Percentiles rank a stretch among this genome's conserved stretches.
These are phyloP conservation scores for Tritrichomonas foetus DNA, from an alignment of 208 protist species.

Conservation along the genomic window DNA sequence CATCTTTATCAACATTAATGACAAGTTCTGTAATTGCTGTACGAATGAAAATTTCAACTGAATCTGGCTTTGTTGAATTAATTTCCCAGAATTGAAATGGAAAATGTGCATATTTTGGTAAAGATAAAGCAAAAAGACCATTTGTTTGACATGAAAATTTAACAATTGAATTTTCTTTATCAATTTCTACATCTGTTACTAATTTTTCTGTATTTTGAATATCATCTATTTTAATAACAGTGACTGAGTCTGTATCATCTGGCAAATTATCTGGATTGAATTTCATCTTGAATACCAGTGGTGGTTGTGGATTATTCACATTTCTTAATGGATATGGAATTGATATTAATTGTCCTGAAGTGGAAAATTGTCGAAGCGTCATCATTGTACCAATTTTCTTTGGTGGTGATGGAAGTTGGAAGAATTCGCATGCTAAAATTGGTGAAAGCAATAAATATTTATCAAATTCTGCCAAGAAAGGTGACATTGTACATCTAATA, in stretches of 20 bases:
- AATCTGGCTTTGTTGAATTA: background rate
- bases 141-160: conserved; percentile 7
- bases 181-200: background rate
- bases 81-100: conserved; percentile 22
- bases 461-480: background rate
- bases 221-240: conserved; percentile 34
- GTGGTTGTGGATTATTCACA: background rate
- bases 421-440: conserved; percentile 15
- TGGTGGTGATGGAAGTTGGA: conserved; percentile 12
- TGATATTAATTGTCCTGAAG: background rate
- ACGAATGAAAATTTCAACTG: background rate
- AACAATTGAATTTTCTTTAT: background rate
- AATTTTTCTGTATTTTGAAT: background rate
- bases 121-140: background rate
- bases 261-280: background rate
- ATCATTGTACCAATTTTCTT: background rate
- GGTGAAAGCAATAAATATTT: background rate
- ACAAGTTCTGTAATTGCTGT: background rate
- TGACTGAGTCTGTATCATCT: background rate
- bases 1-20: background rate
- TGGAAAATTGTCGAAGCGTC: background rate
- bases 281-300: conserved; percentile 34
- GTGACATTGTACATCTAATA: background rate
- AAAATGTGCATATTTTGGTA: conserved; percentile 6
- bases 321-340: conserved; percentile 6